phyloP scores from a whole-genome alignment of 495 filamentous ascomycete genomes.

The Penicillium angulare region DNA sequence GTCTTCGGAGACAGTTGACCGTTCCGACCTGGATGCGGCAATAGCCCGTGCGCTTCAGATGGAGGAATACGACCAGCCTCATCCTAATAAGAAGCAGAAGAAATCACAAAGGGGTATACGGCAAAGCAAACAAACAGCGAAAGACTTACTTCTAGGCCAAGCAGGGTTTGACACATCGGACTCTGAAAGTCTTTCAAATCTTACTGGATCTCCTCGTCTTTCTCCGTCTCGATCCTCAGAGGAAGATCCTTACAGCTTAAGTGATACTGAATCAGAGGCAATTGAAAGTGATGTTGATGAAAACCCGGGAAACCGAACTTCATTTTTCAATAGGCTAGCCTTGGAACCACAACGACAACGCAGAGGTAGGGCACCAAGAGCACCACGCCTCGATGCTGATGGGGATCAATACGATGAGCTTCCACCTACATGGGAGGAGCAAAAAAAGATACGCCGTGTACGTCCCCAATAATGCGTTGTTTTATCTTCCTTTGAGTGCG shows the following conservation, averaged over 20 bases:
- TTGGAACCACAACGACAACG: too few species aligned
- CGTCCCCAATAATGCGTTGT: conserved; percentile 6
- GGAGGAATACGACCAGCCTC: conserved; percentile 53
- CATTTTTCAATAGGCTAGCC: too few species aligned
- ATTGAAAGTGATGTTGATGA: background rate
- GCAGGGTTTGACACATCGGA: background rate
- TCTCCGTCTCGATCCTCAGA: background rate
- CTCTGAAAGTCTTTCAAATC: background rate
- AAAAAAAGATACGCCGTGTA: conserved; percentile 31
- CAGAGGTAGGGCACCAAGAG: background rate
- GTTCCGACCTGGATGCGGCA: conserved; percentile 48
- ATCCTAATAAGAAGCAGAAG: conserved; percentile 7
- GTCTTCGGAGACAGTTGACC: conserved; percentile 30
- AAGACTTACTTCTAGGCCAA: background rate
- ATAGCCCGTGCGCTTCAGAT: conserved; percentile 60
- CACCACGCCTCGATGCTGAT: background rate
- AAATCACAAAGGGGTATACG: background rate
- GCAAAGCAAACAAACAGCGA: background rate
- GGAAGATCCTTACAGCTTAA: too few species aligned
- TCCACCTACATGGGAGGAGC: conserved; percentile 13
- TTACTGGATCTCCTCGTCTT: background rate
- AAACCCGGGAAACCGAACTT: too few species aligned
- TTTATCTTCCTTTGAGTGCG: background rate
- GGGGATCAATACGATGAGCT: conserved; percentile 3
- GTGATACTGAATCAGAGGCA: background rate